Conservation (phyloP, 2,329 filamentous ascomycete genomes). For the Aspergillus quadricinctus region DNA sequence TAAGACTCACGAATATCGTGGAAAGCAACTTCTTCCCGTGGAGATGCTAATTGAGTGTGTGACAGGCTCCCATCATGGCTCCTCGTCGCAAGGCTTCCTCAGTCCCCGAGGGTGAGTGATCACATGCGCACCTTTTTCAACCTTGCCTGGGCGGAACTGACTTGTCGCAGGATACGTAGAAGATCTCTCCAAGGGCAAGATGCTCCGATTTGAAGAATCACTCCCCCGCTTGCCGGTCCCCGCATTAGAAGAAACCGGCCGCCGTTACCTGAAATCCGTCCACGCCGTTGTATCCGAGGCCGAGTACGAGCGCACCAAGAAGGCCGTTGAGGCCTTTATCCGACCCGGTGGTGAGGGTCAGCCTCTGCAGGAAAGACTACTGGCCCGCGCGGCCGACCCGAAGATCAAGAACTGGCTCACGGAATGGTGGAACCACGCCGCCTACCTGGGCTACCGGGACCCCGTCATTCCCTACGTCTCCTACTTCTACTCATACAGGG, state of each 20-base stretch:
- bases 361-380: conserved; percentile 80
- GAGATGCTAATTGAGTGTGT: conserved; percentile 8
- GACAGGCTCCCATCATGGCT: conserved; percentile 37
- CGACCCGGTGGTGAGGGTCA: conserved; percentile 79
- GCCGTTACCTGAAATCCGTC: conserved; percentile 63
- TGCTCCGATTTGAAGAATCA: conserved; percentile 64
- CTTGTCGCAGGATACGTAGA: conserved; percentile 57
- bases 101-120: conserved; percentile 42
- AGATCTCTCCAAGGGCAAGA: conserved; percentile 58
- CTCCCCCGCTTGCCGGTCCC: conserved; percentile 60
- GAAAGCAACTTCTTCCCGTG: not conserved
- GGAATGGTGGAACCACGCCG: conserved; percentile 97
- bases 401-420: conserved; percentile 88
- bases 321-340: conserved; percentile 83
- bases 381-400: conserved; percentile 73
- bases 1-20: conserved; percentile 15
- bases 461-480: conserved; percentile 96
- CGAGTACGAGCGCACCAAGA: conserved; percentile 62
- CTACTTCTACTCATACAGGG: conserved; percentile 98
- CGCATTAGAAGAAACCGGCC: conserved; percentile 59
- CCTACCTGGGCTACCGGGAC: conserved; percentile 90
- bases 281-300: conserved; percentile 57
- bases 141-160: not conserved
- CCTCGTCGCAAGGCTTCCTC: conserved; percentile 42
- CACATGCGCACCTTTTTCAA: conserved; percentile 13